These are phyloP conservation scores for Naganishia vishniacii DNA, from an alignment of 768 basidiomycete species.

Conservation along the genomic window DNA sequence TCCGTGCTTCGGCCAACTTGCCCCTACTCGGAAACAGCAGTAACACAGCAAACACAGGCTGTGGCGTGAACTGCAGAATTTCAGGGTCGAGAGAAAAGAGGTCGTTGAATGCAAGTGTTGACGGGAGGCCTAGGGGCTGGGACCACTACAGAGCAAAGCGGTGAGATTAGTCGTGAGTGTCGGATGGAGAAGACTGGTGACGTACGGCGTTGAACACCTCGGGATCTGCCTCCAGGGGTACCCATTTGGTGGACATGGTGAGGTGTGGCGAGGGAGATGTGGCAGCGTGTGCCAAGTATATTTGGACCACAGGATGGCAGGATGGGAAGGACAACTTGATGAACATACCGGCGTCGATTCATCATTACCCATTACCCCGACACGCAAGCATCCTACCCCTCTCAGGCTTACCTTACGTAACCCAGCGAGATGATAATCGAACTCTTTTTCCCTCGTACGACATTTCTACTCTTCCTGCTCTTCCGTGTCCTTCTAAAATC, in stretches of 20 bases:
- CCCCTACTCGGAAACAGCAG: slow-evolving; percentile 73
- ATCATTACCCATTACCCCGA: too few relatives aligned
- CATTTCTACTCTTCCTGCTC: neutral
- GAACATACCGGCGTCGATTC: too few relatives aligned
- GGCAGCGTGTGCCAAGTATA: too few relatives aligned
- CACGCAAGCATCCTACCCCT: neutral
- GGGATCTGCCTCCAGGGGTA: slow-evolving; percentile 45
- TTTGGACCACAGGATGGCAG: too few relatives aligned
- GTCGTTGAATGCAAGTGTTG: slow-evolving; percentile 44
- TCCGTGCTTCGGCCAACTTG: slow-evolving; percentile 54
- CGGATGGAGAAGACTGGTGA: neutral
- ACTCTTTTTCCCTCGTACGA: slow-evolving; percentile 12
- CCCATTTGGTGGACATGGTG: slow-evolving; percentile 43
- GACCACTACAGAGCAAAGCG: slow-evolving; percentile 38
- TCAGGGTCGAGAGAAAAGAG: slow-evolving; percentile 51
- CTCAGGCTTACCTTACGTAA: too few relatives aligned
- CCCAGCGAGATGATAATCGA: slow-evolving; percentile 15
- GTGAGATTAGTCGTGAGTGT: neutral
- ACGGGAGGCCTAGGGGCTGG: slow-evolving; percentile 39
- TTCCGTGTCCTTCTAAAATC: neutral
- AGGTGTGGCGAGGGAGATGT: too few relatives aligned
- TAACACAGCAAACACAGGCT: slow-evolving; percentile 75
- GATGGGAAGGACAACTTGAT: too few relatives aligned
- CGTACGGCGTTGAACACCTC: slow-evolving; percentile 43
- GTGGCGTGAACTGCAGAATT: slow-evolving; percentile 65